These are phyloP conservation scores for Dichomitus squalens DNA, from an alignment of 1,284 basidiomycete species.

Conservation along the genomic window DNA sequence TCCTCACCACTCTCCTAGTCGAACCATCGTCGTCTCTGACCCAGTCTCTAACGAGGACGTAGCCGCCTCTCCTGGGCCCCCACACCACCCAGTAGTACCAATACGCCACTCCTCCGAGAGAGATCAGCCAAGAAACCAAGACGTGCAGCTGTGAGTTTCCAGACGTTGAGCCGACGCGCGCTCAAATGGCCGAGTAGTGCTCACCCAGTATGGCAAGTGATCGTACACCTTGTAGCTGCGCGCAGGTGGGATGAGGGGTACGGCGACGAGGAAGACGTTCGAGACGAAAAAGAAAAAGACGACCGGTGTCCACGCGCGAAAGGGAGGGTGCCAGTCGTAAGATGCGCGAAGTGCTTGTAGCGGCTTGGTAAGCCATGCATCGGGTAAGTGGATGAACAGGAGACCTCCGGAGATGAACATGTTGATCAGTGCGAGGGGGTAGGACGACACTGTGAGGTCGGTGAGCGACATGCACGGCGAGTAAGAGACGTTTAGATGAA, in stretches of 20 bases:
- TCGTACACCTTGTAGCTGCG: constrained; percentile 53
- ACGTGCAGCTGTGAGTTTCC: constrained; percentile 51
- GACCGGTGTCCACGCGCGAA: constrained; percentile 50
- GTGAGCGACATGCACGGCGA: background rate
- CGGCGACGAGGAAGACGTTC: constrained; percentile 60
- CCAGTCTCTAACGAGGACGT: constrained; percentile 50
- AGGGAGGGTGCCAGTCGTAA: constrained; percentile 66
- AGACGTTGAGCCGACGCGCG: background rate
- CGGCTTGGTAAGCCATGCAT: constrained; percentile 17
- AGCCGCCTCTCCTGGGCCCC: constrained; percentile 55
- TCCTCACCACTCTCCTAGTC: constrained; percentile 23
- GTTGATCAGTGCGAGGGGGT: constrained; percentile 58
- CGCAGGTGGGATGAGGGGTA: constrained; percentile 62
- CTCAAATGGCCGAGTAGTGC: constrained; percentile 20
- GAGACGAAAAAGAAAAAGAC: constrained; percentile 60
- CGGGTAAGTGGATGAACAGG: constrained; percentile 54
- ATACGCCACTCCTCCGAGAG: constrained; percentile 54
- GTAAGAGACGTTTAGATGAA: background rate
- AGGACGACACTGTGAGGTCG: constrained; percentile 47
- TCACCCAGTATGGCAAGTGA: constrained; percentile 65
- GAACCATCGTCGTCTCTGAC: constrained; percentile 52
- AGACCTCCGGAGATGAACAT: constrained; percentile 61
- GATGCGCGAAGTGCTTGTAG: constrained; percentile 15
- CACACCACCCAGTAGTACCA: constrained; percentile 61
- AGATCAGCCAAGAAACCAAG: constrained; percentile 50